Evolutionary conservation across 352 stramenopile species (phyloP), one percentile per base, ranked within the genome.

Genomic region (Pythium phragmiticola): DNA sequence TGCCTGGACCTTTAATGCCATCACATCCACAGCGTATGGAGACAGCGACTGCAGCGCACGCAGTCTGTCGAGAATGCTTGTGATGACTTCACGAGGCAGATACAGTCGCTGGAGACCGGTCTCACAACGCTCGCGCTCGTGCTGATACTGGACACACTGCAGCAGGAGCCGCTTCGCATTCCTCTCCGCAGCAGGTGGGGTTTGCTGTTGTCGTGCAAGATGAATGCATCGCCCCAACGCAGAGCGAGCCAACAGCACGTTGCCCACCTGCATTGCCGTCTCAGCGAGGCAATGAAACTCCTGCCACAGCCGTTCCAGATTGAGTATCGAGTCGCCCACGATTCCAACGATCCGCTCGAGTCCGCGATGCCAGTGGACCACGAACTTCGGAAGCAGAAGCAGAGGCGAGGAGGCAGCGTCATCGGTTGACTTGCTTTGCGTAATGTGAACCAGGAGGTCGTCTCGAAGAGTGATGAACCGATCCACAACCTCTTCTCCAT

Each of bases 151-250:
- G 0, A 57, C 55, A 43, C 54, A 68, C 26, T 48, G 9, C 6
- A 68, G 3, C 1, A 68, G 61, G 4, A 68, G 19, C 6, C 1
- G 8, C 36, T 63, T 58, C 34, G 54, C 61, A 2, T 63, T 26
- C 5, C 28, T 14, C n/a, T 42, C 52, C 2, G 61, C 19, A 9
- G 2, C 30, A 2, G 2, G 7, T 21, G 34, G 41, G 19, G 4
- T 34, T 0, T n/a, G 28, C 12, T 59, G 17, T 19, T 30, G 9
- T 11, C 59, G 59, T n/a, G 41, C 19, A 11, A 66, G 5, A 11
- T 39, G 34, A 28, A 67, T 61, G n/a, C 51, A 60, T 2, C 23
- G 17, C 19, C 51, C 51, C 28, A 66, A 16, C 8, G 60, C 50
- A 30, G 33, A 11, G n/a, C 50, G 60, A 19, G 60, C 60, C 1